phyloP scores from a whole-genome alignment of 495 filamentous ascomycete species.

The Hypoxylon subgilvum region DNA sequence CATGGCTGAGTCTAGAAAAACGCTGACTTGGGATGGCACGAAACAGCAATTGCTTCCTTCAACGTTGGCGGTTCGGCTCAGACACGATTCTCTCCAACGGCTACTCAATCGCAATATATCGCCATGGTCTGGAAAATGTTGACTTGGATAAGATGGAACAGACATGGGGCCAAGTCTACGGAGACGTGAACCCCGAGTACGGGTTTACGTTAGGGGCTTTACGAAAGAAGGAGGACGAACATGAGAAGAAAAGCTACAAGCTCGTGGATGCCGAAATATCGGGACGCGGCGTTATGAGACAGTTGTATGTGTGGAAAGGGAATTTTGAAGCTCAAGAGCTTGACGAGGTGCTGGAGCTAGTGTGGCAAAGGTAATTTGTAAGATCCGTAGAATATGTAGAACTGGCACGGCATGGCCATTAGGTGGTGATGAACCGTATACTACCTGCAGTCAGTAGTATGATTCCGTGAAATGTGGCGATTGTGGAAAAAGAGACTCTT shows the following conservation, averaged over 20 bases:
- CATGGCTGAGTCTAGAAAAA: neutral
- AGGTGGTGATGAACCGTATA: constrained; percentile 17
- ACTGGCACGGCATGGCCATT: neutral
- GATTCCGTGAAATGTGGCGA: constrained; percentile 14
- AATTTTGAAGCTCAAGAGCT: neutral
- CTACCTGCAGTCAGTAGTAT: too few relatives aligned
- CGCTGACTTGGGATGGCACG: neutral
- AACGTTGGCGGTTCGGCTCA: constrained; percentile 62
- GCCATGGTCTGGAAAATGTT: constrained; percentile 49
- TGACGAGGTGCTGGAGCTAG: constrained; percentile 22
- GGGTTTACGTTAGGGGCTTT: constrained; percentile 58
- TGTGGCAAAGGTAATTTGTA: constrained; percentile 3
- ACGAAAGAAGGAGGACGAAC: constrained; percentile 37
- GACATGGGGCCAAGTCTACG: constrained; percentile 57
- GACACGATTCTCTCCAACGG: constrained; percentile 67
- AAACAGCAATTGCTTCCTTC: constrained; percentile 63
- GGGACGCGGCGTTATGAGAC: constrained; percentile 4
- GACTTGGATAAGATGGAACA: constrained; percentile 63
- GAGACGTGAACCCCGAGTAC: constrained; percentile 44
- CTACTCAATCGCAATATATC: constrained; percentile 63
- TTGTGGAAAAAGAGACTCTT: constrained; percentile 6
- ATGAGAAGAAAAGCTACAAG: constrained; percentile 44
- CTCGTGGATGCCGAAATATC: constrained; percentile 17
- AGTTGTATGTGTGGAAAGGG: constrained; percentile 15
- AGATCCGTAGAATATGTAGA: neutral